A percentile compares a stretch with the other conserved stretches of the same genome.
Conservation (phyloP, 2,329 filamentous ascomycete genomes). For the Cercospora nicotianae region DNA sequence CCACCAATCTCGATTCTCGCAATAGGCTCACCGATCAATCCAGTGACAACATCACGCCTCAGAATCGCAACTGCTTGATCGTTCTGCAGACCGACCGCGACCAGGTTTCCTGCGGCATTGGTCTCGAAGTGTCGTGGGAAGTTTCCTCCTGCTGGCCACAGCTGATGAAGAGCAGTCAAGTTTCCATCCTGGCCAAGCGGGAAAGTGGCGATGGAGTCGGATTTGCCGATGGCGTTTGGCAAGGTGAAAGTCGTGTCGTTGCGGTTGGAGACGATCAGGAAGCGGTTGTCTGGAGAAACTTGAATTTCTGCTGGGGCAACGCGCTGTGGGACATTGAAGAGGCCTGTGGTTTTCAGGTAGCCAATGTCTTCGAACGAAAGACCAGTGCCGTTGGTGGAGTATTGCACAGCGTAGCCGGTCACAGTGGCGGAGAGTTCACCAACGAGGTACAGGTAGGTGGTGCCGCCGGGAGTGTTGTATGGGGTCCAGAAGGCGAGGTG, state of each 20-base stretch:
- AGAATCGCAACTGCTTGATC: constrained; percentile 63
- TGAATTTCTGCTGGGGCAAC: constrained; percentile 59
- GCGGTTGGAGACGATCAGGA: constrained; percentile 68
- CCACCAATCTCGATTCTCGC: constrained; percentile 36
- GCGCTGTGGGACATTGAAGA: constrained; percentile 45
- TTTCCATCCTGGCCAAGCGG: constrained; percentile 58
- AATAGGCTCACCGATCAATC: constrained; percentile 56
- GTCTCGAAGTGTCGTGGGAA: constrained; percentile 68
- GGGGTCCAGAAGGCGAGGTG: constrained; percentile 41
- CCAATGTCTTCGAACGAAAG: constrained; percentile 50
- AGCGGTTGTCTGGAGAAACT: constrained; percentile 54
- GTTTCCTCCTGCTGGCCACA: constrained; percentile 63
- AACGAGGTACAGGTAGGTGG: constrained; percentile 43
- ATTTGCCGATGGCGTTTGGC: constrained; percentile 49
- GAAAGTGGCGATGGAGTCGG: constrained; percentile 65
- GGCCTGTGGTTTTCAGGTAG: constrained; percentile 49
- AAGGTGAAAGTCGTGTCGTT: constrained; percentile 56
- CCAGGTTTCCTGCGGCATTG: constrained; percentile 62
- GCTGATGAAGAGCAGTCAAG: constrained; percentile 54
- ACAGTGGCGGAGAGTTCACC: constrained; percentile 55
- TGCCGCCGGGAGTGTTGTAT: constrained; percentile 29
- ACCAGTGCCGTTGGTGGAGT: constrained; percentile 44
- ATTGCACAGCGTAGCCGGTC: constrained; percentile 50
- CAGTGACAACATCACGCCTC: constrained; percentile 59
- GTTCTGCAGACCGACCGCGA: constrained; percentile 66